A percentile compares a stretch with the other conserved stretches of the same genome.
Conservation (phyloP, 2,329 filamentous ascomycete genomes). For the Sporothrix luriei region DNA sequence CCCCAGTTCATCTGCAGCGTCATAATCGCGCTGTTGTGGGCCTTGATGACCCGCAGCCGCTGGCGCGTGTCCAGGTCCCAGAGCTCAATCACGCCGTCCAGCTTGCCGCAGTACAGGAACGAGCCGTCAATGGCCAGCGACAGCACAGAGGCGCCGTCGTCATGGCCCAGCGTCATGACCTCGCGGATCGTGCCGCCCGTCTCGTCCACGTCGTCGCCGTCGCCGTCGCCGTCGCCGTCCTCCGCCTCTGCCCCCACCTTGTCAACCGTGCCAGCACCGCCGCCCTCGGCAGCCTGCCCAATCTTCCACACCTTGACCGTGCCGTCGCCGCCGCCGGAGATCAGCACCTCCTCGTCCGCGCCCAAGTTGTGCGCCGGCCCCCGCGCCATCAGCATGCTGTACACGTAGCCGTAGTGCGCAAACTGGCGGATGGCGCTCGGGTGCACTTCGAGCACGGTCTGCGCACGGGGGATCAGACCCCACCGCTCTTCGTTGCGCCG, state of each 20-base stretch:
- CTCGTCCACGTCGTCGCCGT: constrained; percentile 53
- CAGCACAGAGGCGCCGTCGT: constrained; percentile 67
- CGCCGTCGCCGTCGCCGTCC: constrained; percentile 44
- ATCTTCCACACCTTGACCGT: constrained; percentile 93
- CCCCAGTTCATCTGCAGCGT: constrained; percentile 83
- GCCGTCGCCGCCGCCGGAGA: constrained; percentile 91
- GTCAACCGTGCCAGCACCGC: constrained; percentile 44
- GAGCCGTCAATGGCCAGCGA: constrained; percentile 86
- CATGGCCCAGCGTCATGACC: constrained; percentile 65
- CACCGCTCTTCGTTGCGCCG: constrained; percentile 65
- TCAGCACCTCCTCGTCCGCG: constrained; percentile 74
- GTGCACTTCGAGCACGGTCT: constrained; percentile 74
- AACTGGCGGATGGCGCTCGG: constrained; percentile 80
- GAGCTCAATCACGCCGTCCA: constrained; percentile 85
- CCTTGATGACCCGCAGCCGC: constrained; percentile 81
- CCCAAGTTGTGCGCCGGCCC: constrained; percentile 69
- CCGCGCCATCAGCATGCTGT: constrained; percentile 87
- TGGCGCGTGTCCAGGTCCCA: constrained; percentile 97
- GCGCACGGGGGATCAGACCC: constrained; percentile 56
- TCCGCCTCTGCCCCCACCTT: constrained; percentile 38
- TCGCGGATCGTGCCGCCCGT: constrained; percentile 66
- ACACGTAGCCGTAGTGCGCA: constrained; percentile 93
- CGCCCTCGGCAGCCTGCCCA: constrained; percentile 43
- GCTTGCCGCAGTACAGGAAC: constrained; percentile 87
- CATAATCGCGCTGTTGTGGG: constrained; percentile 80